A percentile compares a stretch with the other conserved stretches of the same genome.
Conservation (phyloP, 2,329 filamentous ascomycete genomes). For the Thielaviopsis cerberus region DNA sequence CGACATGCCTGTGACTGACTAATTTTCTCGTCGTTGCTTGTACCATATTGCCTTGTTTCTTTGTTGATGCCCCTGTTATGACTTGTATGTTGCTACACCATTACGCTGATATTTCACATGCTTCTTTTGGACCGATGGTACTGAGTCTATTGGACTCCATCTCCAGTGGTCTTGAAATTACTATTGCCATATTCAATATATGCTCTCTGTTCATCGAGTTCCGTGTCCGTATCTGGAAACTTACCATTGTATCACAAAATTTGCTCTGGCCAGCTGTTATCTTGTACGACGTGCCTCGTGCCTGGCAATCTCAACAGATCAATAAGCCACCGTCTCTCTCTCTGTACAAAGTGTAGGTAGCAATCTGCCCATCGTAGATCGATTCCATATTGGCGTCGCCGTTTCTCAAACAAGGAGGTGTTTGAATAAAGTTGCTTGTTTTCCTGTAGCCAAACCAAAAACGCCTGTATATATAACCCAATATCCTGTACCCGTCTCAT, state of each 20-base stretch:
- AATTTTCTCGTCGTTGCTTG: neutral
- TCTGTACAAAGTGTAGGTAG: neutral
- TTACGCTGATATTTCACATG: conserved; percentile 6
- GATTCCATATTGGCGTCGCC: neutral
- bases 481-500: conserved; percentile 3
- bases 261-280: conserved; percentile 4
- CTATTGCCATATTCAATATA: neutral
- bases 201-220: neutral
- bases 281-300: neutral
- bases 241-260: conserved; percentile 8
- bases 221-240: neutral
- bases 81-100: neutral
- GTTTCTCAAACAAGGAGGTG: neutral
- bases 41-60: neutral
- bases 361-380: neutral
- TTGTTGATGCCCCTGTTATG: conserved; percentile 4
- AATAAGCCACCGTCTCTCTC: neutral
- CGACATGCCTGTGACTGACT: too few species aligned
- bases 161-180: too few species aligned
- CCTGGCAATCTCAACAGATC: neutral
- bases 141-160: neutral
- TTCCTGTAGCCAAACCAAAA: neutral
- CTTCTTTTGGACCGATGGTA: neutral
- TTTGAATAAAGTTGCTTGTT: neutral
- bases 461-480: neutral